Evolutionary conservation across 1,139 yeast species (phyloP).

Genomic region (Yamadazyma taylorii): DNA sequence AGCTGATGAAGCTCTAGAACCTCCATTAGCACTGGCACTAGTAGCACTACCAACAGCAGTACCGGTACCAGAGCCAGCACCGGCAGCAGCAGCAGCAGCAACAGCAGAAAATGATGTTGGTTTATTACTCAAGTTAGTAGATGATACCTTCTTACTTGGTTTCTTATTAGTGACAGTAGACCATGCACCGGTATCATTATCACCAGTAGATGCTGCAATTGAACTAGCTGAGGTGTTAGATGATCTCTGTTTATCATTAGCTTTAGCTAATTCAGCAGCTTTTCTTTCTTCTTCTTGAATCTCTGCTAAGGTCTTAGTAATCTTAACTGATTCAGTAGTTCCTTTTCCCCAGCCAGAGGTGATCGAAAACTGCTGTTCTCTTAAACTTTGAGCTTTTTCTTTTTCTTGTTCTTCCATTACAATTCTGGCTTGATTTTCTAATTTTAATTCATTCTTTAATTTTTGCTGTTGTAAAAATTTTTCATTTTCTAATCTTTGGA

Average conservation of each 20-base stretch:
- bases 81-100: conserved; percentile 7
- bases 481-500: conserved; percentile 67
- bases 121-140: neutral
- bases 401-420: conserved; percentile 22
- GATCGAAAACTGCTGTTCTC: conserved; percentile 36
- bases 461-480: conserved; percentile 42
- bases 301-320: conserved; percentile 44
- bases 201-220: conserved; percentile 29
- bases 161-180: conserved; percentile 37
- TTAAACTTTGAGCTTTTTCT: conserved; percentile 16
- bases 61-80: no score
- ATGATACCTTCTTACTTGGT: conserved; percentile 2
- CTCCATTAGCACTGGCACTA: conserved; percentile 6
- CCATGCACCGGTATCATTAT: conserved; percentile 45
- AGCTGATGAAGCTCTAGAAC: conserved; percentile 10
- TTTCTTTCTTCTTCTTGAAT: conserved; percentile 47
- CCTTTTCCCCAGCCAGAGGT: conserved; percentile 58
- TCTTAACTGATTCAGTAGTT: conserved; percentile 19
- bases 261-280: conserved; percentile 32
- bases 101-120: conserved; percentile 1
- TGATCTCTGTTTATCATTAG: conserved; percentile 14
- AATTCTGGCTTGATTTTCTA: conserved; percentile 17
- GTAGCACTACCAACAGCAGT: conserved; percentile 7
- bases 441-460: conserved; percentile 31
- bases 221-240: conserved; percentile 26